These are phyloP conservation scores for Podila clonocystis DNA, from an alignment of 192 early-diverging fungal species.

Conservation along the genomic window DNA sequence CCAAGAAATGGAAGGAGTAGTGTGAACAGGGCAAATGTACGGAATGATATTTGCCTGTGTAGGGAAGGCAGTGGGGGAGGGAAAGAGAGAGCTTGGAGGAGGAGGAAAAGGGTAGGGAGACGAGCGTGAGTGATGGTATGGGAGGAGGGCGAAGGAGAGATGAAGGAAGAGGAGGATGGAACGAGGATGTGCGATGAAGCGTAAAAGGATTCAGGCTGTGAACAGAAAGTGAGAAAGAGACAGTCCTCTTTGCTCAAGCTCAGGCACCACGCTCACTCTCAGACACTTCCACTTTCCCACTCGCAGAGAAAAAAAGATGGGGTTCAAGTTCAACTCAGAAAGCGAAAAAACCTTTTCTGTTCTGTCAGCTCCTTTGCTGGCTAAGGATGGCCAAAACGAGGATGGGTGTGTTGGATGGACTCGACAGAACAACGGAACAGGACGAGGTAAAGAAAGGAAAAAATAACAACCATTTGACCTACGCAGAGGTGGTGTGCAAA, in stretches of 20 bases:
- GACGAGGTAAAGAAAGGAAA: not conserved
- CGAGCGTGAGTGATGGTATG: not conserved
- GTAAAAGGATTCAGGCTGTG: not conserved
- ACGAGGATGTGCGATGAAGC: not conserved
- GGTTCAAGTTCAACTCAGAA: too few relatives aligned
- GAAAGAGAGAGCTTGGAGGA: not conserved
- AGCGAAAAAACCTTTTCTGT: too few relatives aligned
- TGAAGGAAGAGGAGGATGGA: not conserved
- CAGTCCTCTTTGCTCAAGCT: too few relatives aligned
- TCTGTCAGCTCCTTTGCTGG: too few relatives aligned
- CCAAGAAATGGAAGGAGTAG: not conserved
- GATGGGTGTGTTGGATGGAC: too few relatives aligned
- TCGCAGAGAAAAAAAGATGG: too few relatives aligned
- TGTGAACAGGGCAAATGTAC: not conserved
- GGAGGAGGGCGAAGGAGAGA: not conserved
- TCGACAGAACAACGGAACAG: not conserved
- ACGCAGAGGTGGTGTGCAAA: not conserved
- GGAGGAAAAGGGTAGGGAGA: not conserved
- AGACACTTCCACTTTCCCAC: too few relatives aligned
- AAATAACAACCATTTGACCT: not conserved
- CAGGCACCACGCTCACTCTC: too few relatives aligned
- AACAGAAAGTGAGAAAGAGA: not conserved
- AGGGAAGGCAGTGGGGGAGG: not conserved
- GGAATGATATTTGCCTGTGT: slow-evolving; percentile 3
- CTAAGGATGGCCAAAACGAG: too few relatives aligned